These are phyloP conservation scores for Leccinum subtestaceum DNA, from an alignment of 768 basidiomycete species.

Conservation along the genomic window DNA sequence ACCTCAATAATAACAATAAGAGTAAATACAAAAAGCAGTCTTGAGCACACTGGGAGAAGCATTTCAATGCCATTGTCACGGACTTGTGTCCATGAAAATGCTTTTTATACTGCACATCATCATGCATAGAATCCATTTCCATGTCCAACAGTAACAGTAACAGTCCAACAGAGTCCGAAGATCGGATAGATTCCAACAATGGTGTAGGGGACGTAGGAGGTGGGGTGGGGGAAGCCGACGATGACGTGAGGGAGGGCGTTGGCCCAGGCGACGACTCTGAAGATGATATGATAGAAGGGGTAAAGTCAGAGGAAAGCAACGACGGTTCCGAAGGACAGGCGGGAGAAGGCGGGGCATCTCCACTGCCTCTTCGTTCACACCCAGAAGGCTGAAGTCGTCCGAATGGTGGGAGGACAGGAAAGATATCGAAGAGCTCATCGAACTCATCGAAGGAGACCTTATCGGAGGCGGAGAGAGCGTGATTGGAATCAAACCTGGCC, in stretches of 20 bases:
- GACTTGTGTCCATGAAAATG: no score
- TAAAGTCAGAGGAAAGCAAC: slow-evolving; percentile 25
- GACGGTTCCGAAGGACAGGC: slow-evolving; percentile 36
- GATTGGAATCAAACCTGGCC: slow-evolving; percentile 30
- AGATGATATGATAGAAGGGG: slow-evolving; percentile 35
- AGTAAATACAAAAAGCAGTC: no score
- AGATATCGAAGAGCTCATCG: slow-evolving; percentile 36
- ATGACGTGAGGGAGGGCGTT: slow-evolving; percentile 40
- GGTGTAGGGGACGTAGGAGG: slow-evolving; percentile 38
- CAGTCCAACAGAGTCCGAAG: slow-evolving; percentile 23
- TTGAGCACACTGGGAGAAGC: no score
- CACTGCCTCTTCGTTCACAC: slow-evolving; percentile 28
- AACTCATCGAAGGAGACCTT: slow-evolving; percentile 40
- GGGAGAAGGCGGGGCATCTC: slow-evolving; percentile 32
- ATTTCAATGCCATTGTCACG: no score
- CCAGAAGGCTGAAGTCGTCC: slow-evolving; percentile 57
- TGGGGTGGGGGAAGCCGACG: slow-evolving; percentile 32
- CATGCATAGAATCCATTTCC: no score
- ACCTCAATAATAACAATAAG: no score
- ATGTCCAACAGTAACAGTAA: no score
- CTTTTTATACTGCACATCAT: no score
- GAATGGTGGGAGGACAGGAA: slow-evolving; percentile 68
- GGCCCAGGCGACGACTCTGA: slow-evolving; percentile 35
- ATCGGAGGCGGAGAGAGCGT: slow-evolving; percentile 43
- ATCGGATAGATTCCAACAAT: slow-evolving; percentile 15